Evolutionary conservation across 2,329 filamentous ascomycete genomes (phyloP).

Genomic region (Boeremia exigua): DNA sequence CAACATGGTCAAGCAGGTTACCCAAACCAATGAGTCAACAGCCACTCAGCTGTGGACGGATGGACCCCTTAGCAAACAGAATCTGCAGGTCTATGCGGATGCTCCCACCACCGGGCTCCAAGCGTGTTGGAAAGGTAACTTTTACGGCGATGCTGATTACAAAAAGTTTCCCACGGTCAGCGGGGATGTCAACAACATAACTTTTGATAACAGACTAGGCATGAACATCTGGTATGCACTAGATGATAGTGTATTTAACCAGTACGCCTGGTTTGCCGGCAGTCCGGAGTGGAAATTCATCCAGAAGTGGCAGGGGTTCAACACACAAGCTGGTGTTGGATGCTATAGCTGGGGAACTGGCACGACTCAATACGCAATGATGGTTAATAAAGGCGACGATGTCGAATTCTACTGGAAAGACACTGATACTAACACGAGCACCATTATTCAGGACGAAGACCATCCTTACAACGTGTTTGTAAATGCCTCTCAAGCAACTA

Average conservation of each 20-base stretch:
- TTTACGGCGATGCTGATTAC: slow-evolving; percentile 50
- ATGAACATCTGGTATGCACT: slow-evolving; percentile 55
- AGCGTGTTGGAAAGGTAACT: slow-evolving; percentile 78
- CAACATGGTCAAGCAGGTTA: slow-evolving; percentile 49
- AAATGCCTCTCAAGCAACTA: slow-evolving; percentile 36
- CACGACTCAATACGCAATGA: slow-evolving; percentile 52
- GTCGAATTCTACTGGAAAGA: slow-evolving; percentile 56
- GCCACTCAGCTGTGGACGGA: slow-evolving; percentile 49
- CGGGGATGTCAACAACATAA: slow-evolving; percentile 32
- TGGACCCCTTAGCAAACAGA: slow-evolving; percentile 67
- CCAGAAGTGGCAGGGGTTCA: slow-evolving; percentile 47
- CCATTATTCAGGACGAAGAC: slow-evolving; percentile 25
- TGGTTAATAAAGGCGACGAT: slow-evolving; percentile 48
- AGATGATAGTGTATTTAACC: slow-evolving; percentile 49
- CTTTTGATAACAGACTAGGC: slow-evolving; percentile 40
- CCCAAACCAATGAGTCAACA: slow-evolving; percentile 42
- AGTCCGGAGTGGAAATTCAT: slow-evolving; percentile 46
- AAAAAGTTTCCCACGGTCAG: slow-evolving; percentile 44
- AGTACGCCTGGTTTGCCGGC: slow-evolving; percentile 51
- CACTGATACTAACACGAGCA: slow-evolving; percentile 40
- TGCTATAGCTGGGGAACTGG: slow-evolving; percentile 53
- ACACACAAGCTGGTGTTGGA: slow-evolving; percentile 53
- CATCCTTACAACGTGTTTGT: slow-evolving; percentile 52
- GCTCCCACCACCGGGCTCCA: slow-evolving; percentile 88
- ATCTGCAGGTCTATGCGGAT: slow-evolving; percentile 82